These are phyloP conservation scores for Albizia julibrissin DNA, from an alignment of 306 rosid species.

Conservation along the genomic window DNA sequence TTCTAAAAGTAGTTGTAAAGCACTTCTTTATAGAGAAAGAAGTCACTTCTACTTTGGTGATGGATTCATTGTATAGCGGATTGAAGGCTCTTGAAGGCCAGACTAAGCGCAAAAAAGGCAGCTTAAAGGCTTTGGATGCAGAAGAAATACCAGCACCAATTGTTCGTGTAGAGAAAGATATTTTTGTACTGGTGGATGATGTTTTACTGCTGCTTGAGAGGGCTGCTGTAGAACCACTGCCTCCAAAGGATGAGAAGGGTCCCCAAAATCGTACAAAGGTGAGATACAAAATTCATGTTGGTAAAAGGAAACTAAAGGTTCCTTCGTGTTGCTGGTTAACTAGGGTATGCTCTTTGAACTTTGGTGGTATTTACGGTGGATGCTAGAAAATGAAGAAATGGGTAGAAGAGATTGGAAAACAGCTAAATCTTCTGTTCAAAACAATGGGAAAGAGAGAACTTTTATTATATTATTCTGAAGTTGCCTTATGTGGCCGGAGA, in stretches of 20 bases:
- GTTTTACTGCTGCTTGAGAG: conserved; percentile 87
- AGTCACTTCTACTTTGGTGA: conserved; percentile 94
- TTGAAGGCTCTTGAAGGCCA: conserved; percentile 93
- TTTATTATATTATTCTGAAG: neutral
- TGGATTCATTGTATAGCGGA: conserved; percentile 98
- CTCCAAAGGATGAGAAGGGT: conserved; percentile 99
- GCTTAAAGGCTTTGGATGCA: conserved; percentile 60
- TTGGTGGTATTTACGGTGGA: neutral
- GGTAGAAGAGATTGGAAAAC: neutral
- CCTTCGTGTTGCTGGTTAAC: conserved; percentile 12
- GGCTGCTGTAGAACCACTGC: conserved; percentile 94
- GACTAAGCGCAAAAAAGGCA: conserved; percentile 65
- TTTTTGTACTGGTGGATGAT: conserved; percentile 90
- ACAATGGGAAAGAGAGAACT: conserved; percentile 8
- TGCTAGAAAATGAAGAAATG: conserved; percentile 10
- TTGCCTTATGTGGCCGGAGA: neutral
- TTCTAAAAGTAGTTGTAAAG: conserved; percentile 90
- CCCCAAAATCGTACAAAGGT: conserved; percentile 99
- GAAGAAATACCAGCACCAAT: conserved; percentile 90
- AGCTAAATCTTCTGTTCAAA: conserved; percentile 15
- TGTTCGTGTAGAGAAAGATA: conserved; percentile 83
- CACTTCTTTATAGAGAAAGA: conserved; percentile 97
- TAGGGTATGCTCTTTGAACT: conserved; percentile 19
- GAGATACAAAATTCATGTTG: conserved; percentile 29
- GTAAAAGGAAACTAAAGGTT: neutral